phyloP scores from a whole-genome alignment of 164 flowering plant genomes.

The Tetracentron sinense region DNA sequence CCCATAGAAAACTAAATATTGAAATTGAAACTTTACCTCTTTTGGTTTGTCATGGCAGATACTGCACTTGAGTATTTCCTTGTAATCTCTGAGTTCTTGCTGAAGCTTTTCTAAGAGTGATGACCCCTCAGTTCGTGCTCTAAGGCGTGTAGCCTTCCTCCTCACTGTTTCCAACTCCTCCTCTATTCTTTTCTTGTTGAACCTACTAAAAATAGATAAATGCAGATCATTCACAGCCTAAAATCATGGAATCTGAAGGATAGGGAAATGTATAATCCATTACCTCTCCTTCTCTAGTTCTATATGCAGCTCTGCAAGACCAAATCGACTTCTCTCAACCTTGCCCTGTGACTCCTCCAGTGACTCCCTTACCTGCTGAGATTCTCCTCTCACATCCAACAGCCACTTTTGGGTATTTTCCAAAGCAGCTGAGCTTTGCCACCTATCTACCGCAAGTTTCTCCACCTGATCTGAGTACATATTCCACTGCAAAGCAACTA shows the following conservation, averaged over 20 bases:
- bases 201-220: constrained; percentile 34
- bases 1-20: background rate
- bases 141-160: constrained; percentile 55
- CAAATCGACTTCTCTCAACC: constrained; percentile 41
- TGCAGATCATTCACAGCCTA: background rate
- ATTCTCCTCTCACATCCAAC: constrained; percentile 49
- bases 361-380: constrained; percentile 50
- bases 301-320: constrained; percentile 50
- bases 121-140: constrained; percentile 57
- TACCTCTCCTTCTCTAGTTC: constrained; percentile 83
- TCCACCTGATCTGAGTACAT: constrained; percentile 59
- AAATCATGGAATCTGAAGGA: background rate
- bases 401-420: constrained; percentile 56
- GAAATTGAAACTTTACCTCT: constrained; percentile 50
- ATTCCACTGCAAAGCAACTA: constrained; percentile 51
- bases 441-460: constrained; percentile 64
- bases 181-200: constrained; percentile 66
- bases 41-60: constrained; percentile 84
- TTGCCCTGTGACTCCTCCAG: constrained; percentile 55
- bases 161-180: constrained; percentile 67
- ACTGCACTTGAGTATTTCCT: constrained; percentile 80
- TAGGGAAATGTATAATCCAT: background rate
- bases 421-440: constrained; percentile 36
- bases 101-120: constrained; percentile 68
- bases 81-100: constrained; percentile 74